Percentiles rank a stretch among this genome's conserved stretches.
phyloP scores from a whole-genome alignment of 306 rosid species.

The Arachis stenosperma region DNA sequence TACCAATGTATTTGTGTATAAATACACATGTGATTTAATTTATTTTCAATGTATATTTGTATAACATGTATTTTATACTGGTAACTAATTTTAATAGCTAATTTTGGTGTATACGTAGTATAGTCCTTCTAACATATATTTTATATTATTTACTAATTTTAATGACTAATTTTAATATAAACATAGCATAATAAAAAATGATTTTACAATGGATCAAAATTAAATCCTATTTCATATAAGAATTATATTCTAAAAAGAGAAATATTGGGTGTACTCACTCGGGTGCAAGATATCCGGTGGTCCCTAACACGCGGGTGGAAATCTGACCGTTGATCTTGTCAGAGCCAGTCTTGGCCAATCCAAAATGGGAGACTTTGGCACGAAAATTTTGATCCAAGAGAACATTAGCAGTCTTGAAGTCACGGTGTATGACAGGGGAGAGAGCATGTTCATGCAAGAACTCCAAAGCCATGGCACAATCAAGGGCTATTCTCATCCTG shows the following conservation, averaged over 20 bases:
- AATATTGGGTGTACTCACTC: conserved; percentile 66
- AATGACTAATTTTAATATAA: no score
- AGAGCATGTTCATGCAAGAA: conserved; percentile 79
- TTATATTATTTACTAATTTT: no score
- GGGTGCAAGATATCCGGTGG: conserved; percentile 97
- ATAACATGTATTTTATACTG: no score
- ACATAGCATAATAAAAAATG: no score
- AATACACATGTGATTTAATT: no score
- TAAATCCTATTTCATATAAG: no score
- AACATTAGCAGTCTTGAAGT: conserved; percentile 79
- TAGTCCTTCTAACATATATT: no score
- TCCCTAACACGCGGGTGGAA: conserved; percentile 85
- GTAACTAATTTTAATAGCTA: accelerated
- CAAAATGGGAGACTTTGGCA: conserved; percentile 88
- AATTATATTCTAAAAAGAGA: no score
- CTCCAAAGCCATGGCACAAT: conserved; percentile 89
- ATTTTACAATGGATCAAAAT: no score
- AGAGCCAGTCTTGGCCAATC: conserved; percentile 87
- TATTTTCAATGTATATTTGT: no score
- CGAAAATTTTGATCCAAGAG: conserved; percentile 76
- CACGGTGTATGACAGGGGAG: conserved; percentile 86
- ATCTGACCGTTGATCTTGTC: conserved; percentile 83
- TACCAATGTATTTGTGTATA: no score
- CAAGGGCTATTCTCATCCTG: conserved; percentile 92
- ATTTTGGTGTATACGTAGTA: no score